Evolutionary conservation across 1,284 basidiomycete genomes (phyloP).

Genomic region (Ceratobasidium sp.): DNA sequence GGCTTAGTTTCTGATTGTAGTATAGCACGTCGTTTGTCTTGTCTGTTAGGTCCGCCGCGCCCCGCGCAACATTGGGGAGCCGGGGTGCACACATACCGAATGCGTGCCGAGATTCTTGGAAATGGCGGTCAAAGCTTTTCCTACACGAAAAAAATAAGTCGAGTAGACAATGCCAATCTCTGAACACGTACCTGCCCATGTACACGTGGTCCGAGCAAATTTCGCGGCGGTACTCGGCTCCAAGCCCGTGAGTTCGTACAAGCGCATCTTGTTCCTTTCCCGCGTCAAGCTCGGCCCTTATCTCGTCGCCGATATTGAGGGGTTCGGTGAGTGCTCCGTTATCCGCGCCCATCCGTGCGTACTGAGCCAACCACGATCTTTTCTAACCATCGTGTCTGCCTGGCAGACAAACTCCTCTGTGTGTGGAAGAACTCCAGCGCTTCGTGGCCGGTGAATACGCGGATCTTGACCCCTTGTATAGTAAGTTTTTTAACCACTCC

Average conservation of each 20-base stretch:
- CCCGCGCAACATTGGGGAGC: no score
- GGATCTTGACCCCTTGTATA: conserved; percentile 59
- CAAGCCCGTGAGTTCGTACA: conserved; percentile 98
- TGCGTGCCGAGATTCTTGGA: conserved; percentile 96
- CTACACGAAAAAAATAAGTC: conserved; percentile 58
- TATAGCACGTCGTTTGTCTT: no score
- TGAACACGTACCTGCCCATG: conserved; percentile 81
- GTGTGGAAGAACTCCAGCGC: conserved; percentile 56
- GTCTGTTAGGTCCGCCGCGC: no score
- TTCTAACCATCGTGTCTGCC: no score
- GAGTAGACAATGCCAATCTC: background rate
- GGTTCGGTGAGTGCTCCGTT: no score
- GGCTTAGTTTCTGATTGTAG: no score
- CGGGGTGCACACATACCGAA: conserved; percentile 99
- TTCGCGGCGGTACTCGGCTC: conserved; percentile 97
- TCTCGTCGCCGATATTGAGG: no score
- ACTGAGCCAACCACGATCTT: no score
- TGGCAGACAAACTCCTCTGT: no score
- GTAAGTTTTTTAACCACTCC: conserved; percentile 26
- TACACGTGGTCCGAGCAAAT: conserved; percentile 97
- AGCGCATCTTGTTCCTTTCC: no score
- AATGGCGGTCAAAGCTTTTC: conserved; percentile 95
- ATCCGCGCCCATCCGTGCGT: no score
- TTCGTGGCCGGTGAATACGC: conserved; percentile 53
- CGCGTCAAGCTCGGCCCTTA: no score